Conservation (phyloP, 306 rosid species). For the Ormosia semicastrata region DNA sequence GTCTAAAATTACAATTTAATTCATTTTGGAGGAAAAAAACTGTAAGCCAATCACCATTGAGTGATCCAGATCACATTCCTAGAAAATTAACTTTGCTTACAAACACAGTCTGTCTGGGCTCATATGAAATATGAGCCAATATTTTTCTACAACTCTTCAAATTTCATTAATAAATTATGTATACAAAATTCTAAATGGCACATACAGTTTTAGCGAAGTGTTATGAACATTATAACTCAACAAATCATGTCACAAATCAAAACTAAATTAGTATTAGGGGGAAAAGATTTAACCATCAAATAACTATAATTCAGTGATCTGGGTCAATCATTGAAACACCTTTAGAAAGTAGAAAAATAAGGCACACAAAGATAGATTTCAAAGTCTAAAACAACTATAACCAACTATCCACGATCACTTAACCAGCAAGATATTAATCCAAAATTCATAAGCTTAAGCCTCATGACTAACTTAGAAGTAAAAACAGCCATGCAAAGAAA, state of each 20-base stretch:
- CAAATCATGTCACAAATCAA: not conserved
- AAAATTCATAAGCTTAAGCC: not conserved
- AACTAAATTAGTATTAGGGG: not conserved
- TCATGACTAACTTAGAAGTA: not conserved
- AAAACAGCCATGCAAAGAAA: not conserved
- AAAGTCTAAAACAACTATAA: not conserved
- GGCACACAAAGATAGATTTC: not conserved
- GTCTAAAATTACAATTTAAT: not conserved
- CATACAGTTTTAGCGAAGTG: not conserved
- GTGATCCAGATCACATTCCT: not conserved
- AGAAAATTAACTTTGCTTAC: not conserved
- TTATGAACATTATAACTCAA: not conserved
- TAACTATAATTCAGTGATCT: not conserved
- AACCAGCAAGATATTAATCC: not conserved
- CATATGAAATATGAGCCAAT: too few relatives aligned
- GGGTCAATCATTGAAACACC: not conserved
- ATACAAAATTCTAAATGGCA: too few relatives aligned
- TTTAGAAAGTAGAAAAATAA: not conserved
- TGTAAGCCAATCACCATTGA: not conserved
- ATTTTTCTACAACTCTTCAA: too few relatives aligned
- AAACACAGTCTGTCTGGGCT: not conserved
- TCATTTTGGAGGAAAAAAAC: not conserved
- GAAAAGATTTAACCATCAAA: not conserved
- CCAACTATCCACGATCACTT: not conserved
- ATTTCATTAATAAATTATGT: too few relatives aligned